Base-by-base conservation (phyloP, 2,329 filamentous ascomycete species). In the Arthrobotrys entomopaga region DNA sequence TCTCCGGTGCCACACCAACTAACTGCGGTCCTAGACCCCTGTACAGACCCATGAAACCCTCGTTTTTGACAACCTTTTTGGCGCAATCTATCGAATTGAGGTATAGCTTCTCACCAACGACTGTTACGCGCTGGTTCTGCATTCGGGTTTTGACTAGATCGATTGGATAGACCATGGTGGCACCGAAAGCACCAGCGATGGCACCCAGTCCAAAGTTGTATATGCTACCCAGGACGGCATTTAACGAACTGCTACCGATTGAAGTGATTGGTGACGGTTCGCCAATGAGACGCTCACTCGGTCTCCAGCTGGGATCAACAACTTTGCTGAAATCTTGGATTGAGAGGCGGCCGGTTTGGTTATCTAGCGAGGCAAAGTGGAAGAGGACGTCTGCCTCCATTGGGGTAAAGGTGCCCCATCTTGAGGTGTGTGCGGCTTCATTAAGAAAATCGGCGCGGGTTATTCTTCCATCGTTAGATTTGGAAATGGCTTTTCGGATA, bases 341-440 rank as follows among this genome's bases (percentile, higher is more conserved):
- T 34, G 91, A 88, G 0, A 99, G 87, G 57, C 92, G 87, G 19
- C 93, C 95, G 0, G 93, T 94, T 2, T 92, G 91, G 79, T 95
- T 90, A 80, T 97, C 92, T 64, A 98, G 86, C 76, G 93, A 92
- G 74, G 95, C 95, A 82, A 99, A 99, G 84, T 98, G 95, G 86
- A 99, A 99, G 46, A 99, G 87, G 76, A 99, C 97, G 80, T 99
- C 95, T 46, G 94, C 93, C 83, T 99, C 95, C 93, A 98, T 97
- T 11, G 95, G 95, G 0, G 95, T 98, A 83, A 98, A 97, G 40
- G 96, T 87, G 11, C 93, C 96, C 85, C 97, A 99, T 76, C 95
- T 90, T 22, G 94, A 96, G 79, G 95, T 89, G 77, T 90, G 90
- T 50, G 94, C 90, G 10, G 95, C 94, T 84, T 97, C 93, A 82